These are phyloP conservation scores for Colletotrichum abscissum DNA, from an alignment of 2,329 filamentous ascomycete species.

Conservation along the genomic window DNA sequence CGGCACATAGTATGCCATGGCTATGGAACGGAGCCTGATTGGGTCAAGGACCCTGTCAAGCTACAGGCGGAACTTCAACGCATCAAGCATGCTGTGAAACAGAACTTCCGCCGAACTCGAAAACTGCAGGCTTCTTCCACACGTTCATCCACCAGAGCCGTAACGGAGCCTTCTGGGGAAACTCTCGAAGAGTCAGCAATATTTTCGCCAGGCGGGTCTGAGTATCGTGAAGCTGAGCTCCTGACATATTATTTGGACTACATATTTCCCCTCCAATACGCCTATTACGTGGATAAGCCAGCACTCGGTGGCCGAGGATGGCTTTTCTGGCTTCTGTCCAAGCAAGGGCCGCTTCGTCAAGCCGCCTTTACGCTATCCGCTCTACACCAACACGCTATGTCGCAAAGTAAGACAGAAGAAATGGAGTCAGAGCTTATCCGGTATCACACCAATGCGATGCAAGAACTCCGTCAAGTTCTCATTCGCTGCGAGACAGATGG, in stretches of 20 bases:
- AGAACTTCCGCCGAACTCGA: slow-evolving; percentile 37
- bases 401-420: slow-evolving; percentile 33
- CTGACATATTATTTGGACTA: slow-evolving; percentile 44
- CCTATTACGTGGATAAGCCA: slow-evolving; percentile 41
- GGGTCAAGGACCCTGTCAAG: slow-evolving; percentile 43
- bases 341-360: slow-evolving; percentile 39
- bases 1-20: slow-evolving; percentile 40
- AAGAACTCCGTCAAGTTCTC: slow-evolving; percentile 38
- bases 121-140: slow-evolving; percentile 8
- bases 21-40: slow-evolving; percentile 47
- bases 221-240: slow-evolving; percentile 41
- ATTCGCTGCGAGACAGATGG: slow-evolving; percentile 19
- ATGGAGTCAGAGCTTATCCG: slow-evolving; percentile 38
- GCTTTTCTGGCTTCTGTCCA: slow-evolving; percentile 40
- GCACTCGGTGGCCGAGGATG: slow-evolving; percentile 41
- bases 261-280: slow-evolving; percentile 42
- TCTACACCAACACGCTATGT: slow-evolving; percentile 41
- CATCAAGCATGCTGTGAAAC: slow-evolving; percentile 41
- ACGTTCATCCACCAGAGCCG: not conserved
- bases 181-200: slow-evolving; percentile 3
- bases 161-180: not conserved
- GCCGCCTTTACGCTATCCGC: slow-evolving; percentile 42
- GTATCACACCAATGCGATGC: slow-evolving; percentile 42
- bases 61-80: slow-evolving; percentile 43
- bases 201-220: not conserved